These are phyloP conservation scores for Xanthoconium separans DNA, from an alignment of 1,284 basidiomycete genomes.

Conservation along the genomic window DNA sequence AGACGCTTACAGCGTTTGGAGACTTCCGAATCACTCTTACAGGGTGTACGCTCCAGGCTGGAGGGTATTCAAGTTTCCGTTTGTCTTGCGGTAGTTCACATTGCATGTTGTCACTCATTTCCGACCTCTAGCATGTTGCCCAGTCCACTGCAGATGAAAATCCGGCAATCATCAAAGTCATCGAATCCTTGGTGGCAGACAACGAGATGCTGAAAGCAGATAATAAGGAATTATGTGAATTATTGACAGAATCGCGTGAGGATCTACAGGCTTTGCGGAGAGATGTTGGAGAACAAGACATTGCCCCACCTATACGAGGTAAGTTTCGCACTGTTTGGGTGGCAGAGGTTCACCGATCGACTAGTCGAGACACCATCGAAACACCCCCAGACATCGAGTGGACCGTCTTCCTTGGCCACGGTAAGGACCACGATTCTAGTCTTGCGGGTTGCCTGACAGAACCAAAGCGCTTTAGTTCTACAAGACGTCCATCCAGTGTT, in stretches of 20 bases:
- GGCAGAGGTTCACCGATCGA: constrained; percentile 18
- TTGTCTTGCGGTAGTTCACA: constrained; percentile 20
- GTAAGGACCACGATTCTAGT: constrained; percentile 22
- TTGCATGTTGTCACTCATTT: constrained; percentile 11
- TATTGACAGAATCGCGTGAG: constrained; percentile 76
- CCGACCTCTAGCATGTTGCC: constrained; percentile 40
- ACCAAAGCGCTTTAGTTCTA: constrained; percentile 22
- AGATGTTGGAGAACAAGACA: constrained; percentile 72
- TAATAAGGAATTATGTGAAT: constrained; percentile 72
- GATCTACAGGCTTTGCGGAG: constrained; percentile 67
- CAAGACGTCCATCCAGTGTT: constrained; percentile 32
- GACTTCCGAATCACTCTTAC: constrained; percentile 69
- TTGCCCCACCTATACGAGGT: constrained; percentile 44
- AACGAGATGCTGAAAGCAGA: constrained; percentile 82
- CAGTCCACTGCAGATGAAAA: constrained; percentile 46
- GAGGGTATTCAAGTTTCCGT: constrained; percentile 63
- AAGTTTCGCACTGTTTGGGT: constrained; percentile 9
- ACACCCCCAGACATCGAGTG: constrained; percentile 41
- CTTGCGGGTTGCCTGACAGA: constrained; percentile 10
- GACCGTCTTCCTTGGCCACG: constrained; percentile 39
- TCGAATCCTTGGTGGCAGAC: constrained; percentile 80
- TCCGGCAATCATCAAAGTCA: constrained; percentile 61
- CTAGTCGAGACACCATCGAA: constrained; percentile 40
- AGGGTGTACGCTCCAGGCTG: constrained; percentile 69
- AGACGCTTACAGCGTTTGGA: constrained; percentile 66